Conservation (phyloP, 2,329 filamentous ascomycete species). For the Pleomassaria siparia region DNA sequence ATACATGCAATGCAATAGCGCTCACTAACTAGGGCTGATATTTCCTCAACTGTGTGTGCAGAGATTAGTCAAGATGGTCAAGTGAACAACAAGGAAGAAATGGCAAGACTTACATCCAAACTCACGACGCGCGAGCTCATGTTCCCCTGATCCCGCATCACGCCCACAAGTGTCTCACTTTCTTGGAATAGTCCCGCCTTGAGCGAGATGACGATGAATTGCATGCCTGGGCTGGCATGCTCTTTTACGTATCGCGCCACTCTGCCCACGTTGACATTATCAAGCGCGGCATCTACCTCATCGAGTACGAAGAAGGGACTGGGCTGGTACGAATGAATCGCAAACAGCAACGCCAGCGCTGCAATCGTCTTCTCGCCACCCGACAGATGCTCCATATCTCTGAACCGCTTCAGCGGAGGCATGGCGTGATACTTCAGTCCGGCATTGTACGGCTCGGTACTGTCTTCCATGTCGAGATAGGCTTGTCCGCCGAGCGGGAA, state of each 20-base stretch:
- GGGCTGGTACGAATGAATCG: constrained; percentile 94
- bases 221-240: constrained; percentile 94
- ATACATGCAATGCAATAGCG: background rate
- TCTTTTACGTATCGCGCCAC: constrained; percentile 96
- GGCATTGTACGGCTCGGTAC: constrained; percentile 91
- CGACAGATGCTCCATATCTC: constrained; percentile 97
- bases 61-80: constrained; percentile 10
- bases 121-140: constrained; percentile 92
- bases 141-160: constrained; percentile 90
- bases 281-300: constrained; percentile 96
- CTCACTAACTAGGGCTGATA: constrained; percentile 21
- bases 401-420: constrained; percentile 96
- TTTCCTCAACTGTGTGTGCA: constrained; percentile 26
- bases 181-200: constrained; percentile 96
- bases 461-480: constrained; percentile 93
- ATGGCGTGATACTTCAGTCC: constrained; percentile 99
- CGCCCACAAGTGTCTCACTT: constrained; percentile 91
- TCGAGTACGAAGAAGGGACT: constrained; percentile 97
- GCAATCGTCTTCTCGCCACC: constrained; percentile 99
- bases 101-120: constrained; percentile 74
- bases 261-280: constrained; percentile 94
- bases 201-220: constrained; percentile 96
- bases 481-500: constrained; percentile 88
- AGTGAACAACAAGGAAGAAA: background rate
- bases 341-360: constrained; percentile 91